Evolutionary conservation across 148 eudicot genomes (phyloP), one percentile per base, ranked within the genome.

Genomic region (Arbutus unedo): DNA sequence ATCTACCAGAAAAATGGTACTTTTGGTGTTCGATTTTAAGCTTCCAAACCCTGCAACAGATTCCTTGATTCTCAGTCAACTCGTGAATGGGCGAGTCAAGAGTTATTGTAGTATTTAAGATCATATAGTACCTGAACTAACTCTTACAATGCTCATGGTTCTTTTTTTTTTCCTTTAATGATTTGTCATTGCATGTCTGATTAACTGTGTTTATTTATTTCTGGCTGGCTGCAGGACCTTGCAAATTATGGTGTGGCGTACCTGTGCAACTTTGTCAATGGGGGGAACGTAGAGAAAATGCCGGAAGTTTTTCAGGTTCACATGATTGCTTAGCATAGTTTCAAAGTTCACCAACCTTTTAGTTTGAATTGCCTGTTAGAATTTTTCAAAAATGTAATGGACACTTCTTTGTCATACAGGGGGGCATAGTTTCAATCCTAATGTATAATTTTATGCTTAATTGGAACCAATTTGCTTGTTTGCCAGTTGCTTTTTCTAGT

Each of bases 171-270:
- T 6, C 49, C 67, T 16, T 38, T 41, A 13, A 41, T 77, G 49
- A 18, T 77, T 55, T 31, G 6, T 49, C 49, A 6, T 50, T 11
- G 56, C 8, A 75, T 75, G 41, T n/a, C 11, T 75, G 54, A 74
- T 57, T 48, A 74, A 56, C 68, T 44, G 25, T 56, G 38, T 73
- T 54, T 64, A 6, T 6, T 72, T 72, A 0, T 57, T 68, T 49
- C 51, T 25, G 47, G 4, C 9, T 77, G 59, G 57, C 67, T 51
- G 80, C 88, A 94, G 98, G 87, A 81, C 57, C 85, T 91, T 82
- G 88, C 95, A 83, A 92, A 90, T 73, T 80, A 79, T 81, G 98
- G 93, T 9, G 89, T 94, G 64, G 74, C 87, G 72, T 91, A 91
- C 86, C 89, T 94, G 87, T 85, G 89, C 85, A 83, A 90, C 75